Base-by-base conservation (phyloP, 495 filamentous ascomycete species). In the Penicillium mononematosum region DNA sequence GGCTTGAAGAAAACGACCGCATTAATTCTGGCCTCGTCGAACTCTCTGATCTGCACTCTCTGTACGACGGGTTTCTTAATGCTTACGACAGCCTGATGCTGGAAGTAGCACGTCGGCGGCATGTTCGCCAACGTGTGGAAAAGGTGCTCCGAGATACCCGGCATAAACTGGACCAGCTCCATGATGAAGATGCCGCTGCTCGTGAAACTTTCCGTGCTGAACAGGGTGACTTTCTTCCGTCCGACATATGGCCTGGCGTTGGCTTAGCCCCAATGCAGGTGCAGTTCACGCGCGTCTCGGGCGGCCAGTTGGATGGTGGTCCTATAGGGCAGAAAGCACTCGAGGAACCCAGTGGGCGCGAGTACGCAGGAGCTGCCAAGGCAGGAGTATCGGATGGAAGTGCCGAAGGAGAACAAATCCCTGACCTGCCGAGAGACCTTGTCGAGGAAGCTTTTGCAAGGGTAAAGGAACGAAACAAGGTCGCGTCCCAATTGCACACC, bases 171-270 rank as follows among this genome's bases (percentile, higher is more conserved):
- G 83, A 92, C 49, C 85, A 84, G 65, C 78, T 98, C 22, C 82
- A 88, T 55, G 85, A 88, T 53, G 81, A 80, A 32, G 94, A 98
- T 71, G 72, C 83, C 39, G 78, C 82, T 53, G 85, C 89, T 56
- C 76, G 94, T 27, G 90, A 95, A 62, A 73, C 79, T 14, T 98
- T 98, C 73, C 82, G 85, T 27, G 75, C 84, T 7, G 90, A 96
- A 56, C 84, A 92, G 19, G 92, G 91, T 3, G 89, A 96, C 57
- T 94, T 84, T 65, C 70, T 98, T 19, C 94, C 94, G 0, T 83
- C 85, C 3, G 95, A 97, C 64, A 85, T 98, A 41, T 98, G 93
- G 94, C 86, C 86, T 0, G 89, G 88, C 6, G 74, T 90, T 27
- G 77, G 79, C 53, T 76, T 81, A 45, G 78, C 78, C 31, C 86